These are phyloP conservation scores for Aaosphaeria arxii DNA, from an alignment of 2,329 filamentous ascomycete genomes.

Conservation along the genomic window DNA sequence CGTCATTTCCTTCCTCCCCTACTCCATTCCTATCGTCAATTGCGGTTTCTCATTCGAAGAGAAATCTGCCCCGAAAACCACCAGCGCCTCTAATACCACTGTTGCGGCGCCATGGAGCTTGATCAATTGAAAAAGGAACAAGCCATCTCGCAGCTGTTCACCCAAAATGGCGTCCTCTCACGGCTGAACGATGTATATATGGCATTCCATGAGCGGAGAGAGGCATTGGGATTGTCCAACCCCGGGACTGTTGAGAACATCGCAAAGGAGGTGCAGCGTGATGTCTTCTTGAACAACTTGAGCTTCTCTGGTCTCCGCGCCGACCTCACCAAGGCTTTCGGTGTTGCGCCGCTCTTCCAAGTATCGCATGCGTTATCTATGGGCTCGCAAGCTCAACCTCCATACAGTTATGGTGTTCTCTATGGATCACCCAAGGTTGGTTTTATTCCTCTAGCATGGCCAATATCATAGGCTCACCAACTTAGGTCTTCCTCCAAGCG, in stretches of 20 bases:
- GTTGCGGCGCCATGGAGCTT: constrained; percentile 27
- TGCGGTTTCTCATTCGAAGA: too few relatives aligned
- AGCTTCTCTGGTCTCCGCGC: constrained; percentile 96
- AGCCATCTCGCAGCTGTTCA: constrained; percentile 58
- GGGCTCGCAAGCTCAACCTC: constrained; percentile 83
- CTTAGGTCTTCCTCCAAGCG: constrained; percentile 88
- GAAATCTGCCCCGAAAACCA: too few relatives aligned
- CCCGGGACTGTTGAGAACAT: constrained; percentile 90
- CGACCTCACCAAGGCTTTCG: constrained; percentile 95
- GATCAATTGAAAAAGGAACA: constrained; percentile 24
- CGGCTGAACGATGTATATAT: constrained; percentile 71
- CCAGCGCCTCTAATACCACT: not conserved
- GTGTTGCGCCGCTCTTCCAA: constrained; percentile 90
- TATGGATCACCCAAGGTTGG: constrained; percentile 89
- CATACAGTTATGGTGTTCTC: constrained; percentile 91
- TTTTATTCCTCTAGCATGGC: constrained; percentile 14
- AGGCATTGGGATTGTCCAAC: constrained; percentile 83
- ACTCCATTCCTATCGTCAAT: too few relatives aligned
- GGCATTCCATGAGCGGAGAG: constrained; percentile 81
- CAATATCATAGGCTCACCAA: constrained; percentile 16
- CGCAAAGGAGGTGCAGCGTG: constrained; percentile 87
- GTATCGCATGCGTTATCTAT: constrained; percentile 96
- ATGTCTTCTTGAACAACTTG: constrained; percentile 93
- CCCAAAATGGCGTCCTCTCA: constrained; percentile 48
- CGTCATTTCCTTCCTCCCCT: not conserved